These are phyloP conservation scores for Globisporangium radiosum DNA, from an alignment of 352 stramenopile species.

Conservation along the genomic window DNA sequence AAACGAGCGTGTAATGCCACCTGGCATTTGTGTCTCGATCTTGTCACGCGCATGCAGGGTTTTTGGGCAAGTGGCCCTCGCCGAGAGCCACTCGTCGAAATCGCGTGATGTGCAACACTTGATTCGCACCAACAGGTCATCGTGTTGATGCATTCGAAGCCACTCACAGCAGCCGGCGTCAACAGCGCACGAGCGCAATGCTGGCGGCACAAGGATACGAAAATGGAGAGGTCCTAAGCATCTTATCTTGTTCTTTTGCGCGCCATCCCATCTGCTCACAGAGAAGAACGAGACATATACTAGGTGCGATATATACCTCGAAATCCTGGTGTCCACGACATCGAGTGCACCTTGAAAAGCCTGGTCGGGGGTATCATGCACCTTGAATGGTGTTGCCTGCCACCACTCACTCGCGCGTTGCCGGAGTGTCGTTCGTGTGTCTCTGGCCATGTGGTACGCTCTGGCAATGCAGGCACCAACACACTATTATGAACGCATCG, in stretches of 20 bases:
- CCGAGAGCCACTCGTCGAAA: too few relatives aligned
- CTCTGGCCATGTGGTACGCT: background rate
- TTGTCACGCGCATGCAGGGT: background rate
- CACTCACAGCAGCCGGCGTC: background rate
- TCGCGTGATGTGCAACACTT: background rate
- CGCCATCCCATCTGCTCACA: too few relatives aligned
- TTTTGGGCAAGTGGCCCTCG: too few relatives aligned
- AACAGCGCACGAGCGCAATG: background rate
- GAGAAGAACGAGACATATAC: background rate
- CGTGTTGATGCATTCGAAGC: background rate
- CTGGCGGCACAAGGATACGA: too few relatives aligned
- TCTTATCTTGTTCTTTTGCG: too few relatives aligned
- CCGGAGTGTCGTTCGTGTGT: too few relatives aligned
- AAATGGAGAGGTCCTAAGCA: too few relatives aligned
- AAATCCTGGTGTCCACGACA: too few relatives aligned
- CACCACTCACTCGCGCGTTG: too few relatives aligned
- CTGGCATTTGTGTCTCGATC: background rate
- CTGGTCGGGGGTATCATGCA: background rate
- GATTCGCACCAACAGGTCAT: too few relatives aligned
- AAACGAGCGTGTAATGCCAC: background rate
- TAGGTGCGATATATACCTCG: too few relatives aligned
- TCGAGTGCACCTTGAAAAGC: too few relatives aligned
- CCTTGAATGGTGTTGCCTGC: background rate
- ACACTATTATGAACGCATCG: background rate
- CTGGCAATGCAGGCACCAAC: background rate